A percentile compares a stretch with the other conserved stretches of the same genome.
Conservation (phyloP, 2,329 filamentous ascomycete genomes). For the Dothiorella sarmentorum region DNA sequence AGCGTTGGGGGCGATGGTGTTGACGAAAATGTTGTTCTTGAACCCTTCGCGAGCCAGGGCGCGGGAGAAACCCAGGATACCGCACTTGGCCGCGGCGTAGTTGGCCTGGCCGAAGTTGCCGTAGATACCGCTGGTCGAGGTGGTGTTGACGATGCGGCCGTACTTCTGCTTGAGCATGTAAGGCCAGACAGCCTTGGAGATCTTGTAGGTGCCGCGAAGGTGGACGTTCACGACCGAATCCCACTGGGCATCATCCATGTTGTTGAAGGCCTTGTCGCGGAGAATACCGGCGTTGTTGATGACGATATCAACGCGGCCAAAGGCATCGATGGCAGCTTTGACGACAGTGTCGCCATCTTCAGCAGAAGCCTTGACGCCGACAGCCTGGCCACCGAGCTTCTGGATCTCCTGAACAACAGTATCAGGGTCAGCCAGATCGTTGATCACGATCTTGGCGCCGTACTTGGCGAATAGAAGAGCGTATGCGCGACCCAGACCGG, state of each 20-base stretch:
- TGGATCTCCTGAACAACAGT: slow-evolving; percentile 88
- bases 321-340: slow-evolving; percentile 89
- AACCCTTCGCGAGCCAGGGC: slow-evolving; percentile 87
- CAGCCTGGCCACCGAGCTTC: slow-evolving; percentile 82
- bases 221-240: slow-evolving; percentile 90
- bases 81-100: slow-evolving; percentile 70
- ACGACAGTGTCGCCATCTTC: slow-evolving; percentile 90
- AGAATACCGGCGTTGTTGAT: slow-evolving; percentile 99
- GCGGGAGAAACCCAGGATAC: slow-evolving; percentile 92
- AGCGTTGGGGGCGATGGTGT: slow-evolving; percentile 96
- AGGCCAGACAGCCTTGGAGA: slow-evolving; percentile 96
- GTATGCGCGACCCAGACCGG: slow-evolving; percentile 87
- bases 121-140: slow-evolving; percentile 95
- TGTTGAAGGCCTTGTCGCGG: slow-evolving; percentile 93
- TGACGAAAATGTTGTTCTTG: slow-evolving; percentile 98
- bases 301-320: slow-evolving; percentile 88
- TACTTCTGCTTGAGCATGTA: slow-evolving; percentile 99
- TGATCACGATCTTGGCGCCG: slow-evolving; percentile 84
- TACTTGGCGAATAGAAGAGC: slow-evolving; percentile 80
- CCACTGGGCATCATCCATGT: slow-evolving; percentile 96
- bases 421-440: slow-evolving; percentile 92
- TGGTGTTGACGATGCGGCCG: slow-evolving; percentile 93
- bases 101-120: slow-evolving; percentile 99
- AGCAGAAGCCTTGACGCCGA: slow-evolving; percentile 88
- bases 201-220: slow-evolving; percentile 90